Conservation (phyloP, 352 stramenopile species). For the Globisporangium sylvaticum region DNA sequence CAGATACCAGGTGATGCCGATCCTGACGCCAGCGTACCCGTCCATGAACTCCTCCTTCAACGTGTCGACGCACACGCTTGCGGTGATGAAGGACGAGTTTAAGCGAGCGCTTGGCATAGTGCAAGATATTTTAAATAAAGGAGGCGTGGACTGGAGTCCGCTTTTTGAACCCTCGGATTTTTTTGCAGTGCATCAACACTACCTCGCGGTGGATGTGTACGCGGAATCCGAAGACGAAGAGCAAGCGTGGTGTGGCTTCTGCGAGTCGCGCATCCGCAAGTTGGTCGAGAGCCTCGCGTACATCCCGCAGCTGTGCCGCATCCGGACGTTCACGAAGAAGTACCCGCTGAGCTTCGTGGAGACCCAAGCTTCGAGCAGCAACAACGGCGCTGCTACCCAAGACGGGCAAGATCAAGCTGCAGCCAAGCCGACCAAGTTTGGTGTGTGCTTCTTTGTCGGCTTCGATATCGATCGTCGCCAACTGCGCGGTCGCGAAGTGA, state of each 20-base stretch:
- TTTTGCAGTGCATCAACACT: slow-evolving; percentile 88
- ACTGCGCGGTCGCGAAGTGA: slow-evolving; percentile 73
- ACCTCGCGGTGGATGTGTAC: slow-evolving; percentile 90
- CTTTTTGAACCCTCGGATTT: slow-evolving; percentile 85
- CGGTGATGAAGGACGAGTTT: slow-evolving; percentile 94
- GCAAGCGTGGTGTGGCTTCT: slow-evolving; percentile 92
- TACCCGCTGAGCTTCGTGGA: slow-evolving; percentile 69
- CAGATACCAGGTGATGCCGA: slow-evolving; percentile 96
- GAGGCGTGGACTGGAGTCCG: slow-evolving; percentile 68
- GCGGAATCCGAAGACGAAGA: slow-evolving; percentile 87
- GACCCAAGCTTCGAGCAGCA: slow-evolving; percentile 9
- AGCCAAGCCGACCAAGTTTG: slow-evolving; percentile 50
- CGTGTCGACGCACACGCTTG: slow-evolving; percentile 92
- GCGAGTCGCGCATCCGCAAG: slow-evolving; percentile 91
- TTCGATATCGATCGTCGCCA: slow-evolving; percentile 84
- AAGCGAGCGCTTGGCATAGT: slow-evolving; percentile 74
- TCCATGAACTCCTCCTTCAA: slow-evolving; percentile 99
- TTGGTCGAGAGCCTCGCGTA: slow-evolving; percentile 86
- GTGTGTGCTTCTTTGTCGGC: slow-evolving; percentile 80
- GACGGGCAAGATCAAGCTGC: slow-evolving; percentile 13
- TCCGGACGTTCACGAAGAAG: slow-evolving; percentile 86
- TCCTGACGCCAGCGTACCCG: slow-evolving; percentile 98
- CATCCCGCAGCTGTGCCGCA: slow-evolving; percentile 69
- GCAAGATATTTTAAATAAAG: slow-evolving; percentile 81
- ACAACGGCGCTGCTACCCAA: slow-evolving; percentile 17